Evolutionary conservation across 768 basidiomycete genomes (phyloP).

Genomic region (Russula griseocarnosa): DNA sequence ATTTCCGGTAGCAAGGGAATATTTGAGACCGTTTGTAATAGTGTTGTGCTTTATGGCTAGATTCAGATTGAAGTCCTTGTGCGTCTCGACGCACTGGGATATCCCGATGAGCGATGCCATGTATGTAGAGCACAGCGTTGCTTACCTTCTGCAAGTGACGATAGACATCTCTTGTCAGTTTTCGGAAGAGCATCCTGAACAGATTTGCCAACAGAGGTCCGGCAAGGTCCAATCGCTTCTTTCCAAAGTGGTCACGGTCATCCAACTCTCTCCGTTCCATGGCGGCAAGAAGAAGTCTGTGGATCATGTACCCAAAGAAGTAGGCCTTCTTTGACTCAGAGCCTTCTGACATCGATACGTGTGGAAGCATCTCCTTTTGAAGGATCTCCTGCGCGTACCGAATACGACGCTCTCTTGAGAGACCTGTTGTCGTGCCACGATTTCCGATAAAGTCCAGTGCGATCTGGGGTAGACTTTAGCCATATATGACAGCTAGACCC

Average conservation of each 20-base stretch:
- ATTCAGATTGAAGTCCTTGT: conserved; percentile 90
- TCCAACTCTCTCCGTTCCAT: conserved; percentile 93
- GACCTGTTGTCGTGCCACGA: conserved; percentile 90
- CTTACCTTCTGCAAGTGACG: conserved; percentile 92
- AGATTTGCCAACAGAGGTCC: conserved; percentile 94
- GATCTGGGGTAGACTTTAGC: conserved; percentile 36
- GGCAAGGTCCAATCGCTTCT: conserved; percentile 94
- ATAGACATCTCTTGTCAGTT: conserved; percentile 95
- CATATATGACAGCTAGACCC: background rate
- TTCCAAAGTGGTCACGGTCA: conserved; percentile 99
- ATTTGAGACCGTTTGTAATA: conserved; percentile 96
- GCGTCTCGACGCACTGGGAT: conserved; percentile 86
- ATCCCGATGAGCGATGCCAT: conserved; percentile 14
- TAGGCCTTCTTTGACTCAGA: conserved; percentile 98
- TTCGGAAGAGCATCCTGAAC: conserved; percentile 96
- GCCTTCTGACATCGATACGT: conserved; percentile 93
- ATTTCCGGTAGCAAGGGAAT: conserved; percentile 96
- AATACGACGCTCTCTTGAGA: conserved; percentile 87
- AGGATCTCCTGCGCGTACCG: conserved; percentile 96
- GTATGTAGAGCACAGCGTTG: background rate
- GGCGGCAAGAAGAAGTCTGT: conserved; percentile 88
- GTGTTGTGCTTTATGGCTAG: conserved; percentile 94
- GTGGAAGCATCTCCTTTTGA: conserved; percentile 98
- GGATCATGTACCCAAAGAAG: conserved; percentile 99
- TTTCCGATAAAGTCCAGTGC: conserved; percentile 98